Conservation (phyloP, 257 asterid species). For the Fraxinus pennsylvanica region DNA sequence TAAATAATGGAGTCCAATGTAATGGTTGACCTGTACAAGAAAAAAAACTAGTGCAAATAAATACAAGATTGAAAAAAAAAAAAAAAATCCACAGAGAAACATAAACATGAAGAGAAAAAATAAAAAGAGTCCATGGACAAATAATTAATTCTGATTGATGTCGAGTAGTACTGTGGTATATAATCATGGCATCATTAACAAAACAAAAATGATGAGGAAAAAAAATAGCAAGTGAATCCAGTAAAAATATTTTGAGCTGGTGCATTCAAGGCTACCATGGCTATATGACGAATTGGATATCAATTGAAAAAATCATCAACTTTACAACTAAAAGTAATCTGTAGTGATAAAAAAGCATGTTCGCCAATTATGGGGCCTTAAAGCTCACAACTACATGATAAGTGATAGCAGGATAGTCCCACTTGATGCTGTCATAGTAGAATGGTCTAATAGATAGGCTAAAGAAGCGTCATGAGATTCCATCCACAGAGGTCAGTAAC, state of each 20-base stretch:
- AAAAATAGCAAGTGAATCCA: not conserved
- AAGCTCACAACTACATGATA: not conserved
- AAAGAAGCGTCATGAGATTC: constrained; percentile 6
- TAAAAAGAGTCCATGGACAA: not conserved
- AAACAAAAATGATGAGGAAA: constrained; percentile 2
- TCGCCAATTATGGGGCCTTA: not conserved
- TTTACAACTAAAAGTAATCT: not conserved
- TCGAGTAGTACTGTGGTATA: not conserved
- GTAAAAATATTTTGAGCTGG: not conserved
- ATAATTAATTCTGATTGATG: not conserved
- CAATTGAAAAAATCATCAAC: not conserved
- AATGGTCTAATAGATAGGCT: not conserved
- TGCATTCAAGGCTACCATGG: not conserved
- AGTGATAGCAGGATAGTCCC: not conserved
- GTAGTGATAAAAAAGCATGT: not conserved
- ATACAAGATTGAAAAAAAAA: not conserved
- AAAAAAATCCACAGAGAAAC: not conserved
- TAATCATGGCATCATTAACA: not conserved
- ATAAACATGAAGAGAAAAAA: not conserved
- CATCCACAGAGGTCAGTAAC: not conserved
- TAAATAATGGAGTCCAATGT: not conserved
- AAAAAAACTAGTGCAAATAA: not conserved
- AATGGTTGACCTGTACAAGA: not conserved
- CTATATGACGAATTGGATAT: not conserved
- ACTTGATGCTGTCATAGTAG: not conserved